phyloP scores from a whole-genome alignment of 768 basidiomycete genomes.

The Dendrothele bispora region DNA sequence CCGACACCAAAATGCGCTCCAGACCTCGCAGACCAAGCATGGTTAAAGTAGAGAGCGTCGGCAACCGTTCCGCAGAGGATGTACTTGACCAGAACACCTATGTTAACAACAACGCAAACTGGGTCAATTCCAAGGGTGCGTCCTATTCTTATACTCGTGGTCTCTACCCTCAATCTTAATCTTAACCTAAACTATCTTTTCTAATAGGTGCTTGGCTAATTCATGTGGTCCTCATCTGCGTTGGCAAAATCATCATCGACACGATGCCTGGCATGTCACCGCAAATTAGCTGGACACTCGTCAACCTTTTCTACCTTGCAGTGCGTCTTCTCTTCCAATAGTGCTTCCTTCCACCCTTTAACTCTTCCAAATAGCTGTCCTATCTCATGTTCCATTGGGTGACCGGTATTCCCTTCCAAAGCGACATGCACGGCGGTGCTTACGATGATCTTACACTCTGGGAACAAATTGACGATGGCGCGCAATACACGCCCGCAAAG shows the following conservation, averaged over 20 bases:
- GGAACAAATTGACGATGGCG: slow-evolving; percentile 99
- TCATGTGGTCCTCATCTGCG: slow-evolving; percentile 88
- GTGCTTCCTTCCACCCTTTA: neutral
- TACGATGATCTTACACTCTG: slow-evolving; percentile 97
- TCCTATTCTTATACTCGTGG: slow-evolving; percentile 8
- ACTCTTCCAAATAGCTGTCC: slow-evolving; percentile 58
- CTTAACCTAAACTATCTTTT: neutral
- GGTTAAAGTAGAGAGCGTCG: slow-evolving; percentile 84
- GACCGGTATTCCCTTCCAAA: slow-evolving; percentile 94
- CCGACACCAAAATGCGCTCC: slow-evolving; percentile 39
- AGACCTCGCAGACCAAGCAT: slow-evolving; percentile 70
- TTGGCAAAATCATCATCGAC: slow-evolving; percentile 92
- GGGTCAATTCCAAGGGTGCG: slow-evolving; percentile 91
- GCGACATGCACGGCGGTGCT: slow-evolving; percentile 83
- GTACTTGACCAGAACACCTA: slow-evolving; percentile 78
- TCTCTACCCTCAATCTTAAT: no score
- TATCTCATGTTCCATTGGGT: slow-evolving; percentile 99
- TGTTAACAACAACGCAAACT: slow-evolving; percentile 85
- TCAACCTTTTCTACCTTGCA: slow-evolving; percentile 86
- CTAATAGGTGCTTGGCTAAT: slow-evolving; percentile 93
- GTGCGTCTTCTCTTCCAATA: slow-evolving; percentile 47
- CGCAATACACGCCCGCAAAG: slow-evolving; percentile 97
- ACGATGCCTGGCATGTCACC: slow-evolving; percentile 92
- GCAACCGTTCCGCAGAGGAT: slow-evolving; percentile 70
- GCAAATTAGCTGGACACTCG: slow-evolving; percentile 93